Conservation (phyloP, 164 flowering plant genomes). For the Platanus orientalis region DNA sequence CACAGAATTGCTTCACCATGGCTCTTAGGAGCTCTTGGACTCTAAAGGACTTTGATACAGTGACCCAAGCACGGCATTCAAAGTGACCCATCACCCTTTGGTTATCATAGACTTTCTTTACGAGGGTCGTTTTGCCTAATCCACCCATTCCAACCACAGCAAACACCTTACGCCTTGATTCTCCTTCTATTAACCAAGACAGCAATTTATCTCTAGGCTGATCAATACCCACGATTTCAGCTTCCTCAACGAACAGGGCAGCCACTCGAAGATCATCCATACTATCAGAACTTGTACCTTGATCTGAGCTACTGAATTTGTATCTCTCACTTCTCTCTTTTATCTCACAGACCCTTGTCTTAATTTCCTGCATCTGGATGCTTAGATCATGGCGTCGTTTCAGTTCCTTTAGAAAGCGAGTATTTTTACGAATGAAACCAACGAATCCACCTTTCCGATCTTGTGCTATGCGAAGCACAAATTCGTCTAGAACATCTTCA, state of each 20-base stretch:
- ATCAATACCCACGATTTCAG: constrained; percentile 7
- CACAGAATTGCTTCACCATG: not conserved
- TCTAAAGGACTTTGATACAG: not conserved
- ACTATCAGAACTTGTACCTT: not conserved
- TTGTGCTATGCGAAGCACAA: not conserved
- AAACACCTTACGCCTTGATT: no score
- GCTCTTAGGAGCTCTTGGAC: not conserved
- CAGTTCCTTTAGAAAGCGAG: not conserved
- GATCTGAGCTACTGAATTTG: not conserved
- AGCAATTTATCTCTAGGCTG: not conserved
- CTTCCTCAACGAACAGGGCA: constrained; percentile 2
- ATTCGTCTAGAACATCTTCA: constrained; percentile 10
- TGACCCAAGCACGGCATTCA: constrained; percentile 3
- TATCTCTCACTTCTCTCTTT: not conserved
- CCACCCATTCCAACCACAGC: not conserved
- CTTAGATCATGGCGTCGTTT: not conserved
- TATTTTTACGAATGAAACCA: not conserved
- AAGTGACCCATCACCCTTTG: not conserved
- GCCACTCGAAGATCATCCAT: not conserved
- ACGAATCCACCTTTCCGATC: not conserved
- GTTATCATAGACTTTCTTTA: not conserved
- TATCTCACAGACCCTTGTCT: not conserved
- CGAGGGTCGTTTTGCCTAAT: no score
- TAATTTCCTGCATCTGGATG: not conserved
- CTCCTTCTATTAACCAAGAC: no score